phyloP scores from a whole-genome alignment of 345 rosid species.

The Melastoma malabathricum region DNA sequence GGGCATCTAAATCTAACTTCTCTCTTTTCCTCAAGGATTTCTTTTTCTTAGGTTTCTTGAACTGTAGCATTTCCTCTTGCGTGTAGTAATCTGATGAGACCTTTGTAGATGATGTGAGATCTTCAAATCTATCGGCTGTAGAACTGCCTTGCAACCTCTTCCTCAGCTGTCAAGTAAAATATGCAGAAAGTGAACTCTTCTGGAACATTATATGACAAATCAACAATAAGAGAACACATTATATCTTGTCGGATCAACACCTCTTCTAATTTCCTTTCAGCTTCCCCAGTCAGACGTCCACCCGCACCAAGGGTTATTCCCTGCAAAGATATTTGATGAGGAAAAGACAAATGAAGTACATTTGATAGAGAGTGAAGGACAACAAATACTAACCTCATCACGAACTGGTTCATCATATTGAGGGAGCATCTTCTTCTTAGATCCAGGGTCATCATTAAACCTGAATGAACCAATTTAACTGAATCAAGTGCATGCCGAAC shows the following conservation, averaged over 20 bases:
- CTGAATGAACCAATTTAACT: constrained; percentile 21
- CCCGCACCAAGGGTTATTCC: constrained; percentile 72
- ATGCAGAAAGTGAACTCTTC: not conserved
- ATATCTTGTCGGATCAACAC: constrained; percentile 17
- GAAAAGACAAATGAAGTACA: not conserved
- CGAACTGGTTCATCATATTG: constrained; percentile 65
- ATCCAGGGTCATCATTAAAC: constrained; percentile 68
- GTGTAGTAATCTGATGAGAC: constrained; percentile 69
- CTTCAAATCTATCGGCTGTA: constrained; percentile 37
- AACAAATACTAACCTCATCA: constrained; percentile 50
- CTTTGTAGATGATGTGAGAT: constrained; percentile 53
- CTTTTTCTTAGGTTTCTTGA: constrained; percentile 88
- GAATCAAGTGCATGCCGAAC: not conserved
- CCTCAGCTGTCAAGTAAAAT: constrained; percentile 41
- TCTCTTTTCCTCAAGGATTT: constrained; percentile 76
- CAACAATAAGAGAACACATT: not conserved
- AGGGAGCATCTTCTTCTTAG: constrained; percentile 81
- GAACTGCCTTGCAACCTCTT: constrained; percentile 61
- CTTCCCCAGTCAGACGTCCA: constrained; percentile 77
- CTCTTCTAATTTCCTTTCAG: constrained; percentile 92
- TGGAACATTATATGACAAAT: not conserved
- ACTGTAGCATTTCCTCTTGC: constrained; percentile 74
- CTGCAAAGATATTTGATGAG: constrained; percentile 22
- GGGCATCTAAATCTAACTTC: constrained; percentile 72
- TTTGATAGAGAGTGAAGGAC: not conserved